Conservation (phyloP, 306 rosid genomes). For the Vigna hirtella region DNA sequence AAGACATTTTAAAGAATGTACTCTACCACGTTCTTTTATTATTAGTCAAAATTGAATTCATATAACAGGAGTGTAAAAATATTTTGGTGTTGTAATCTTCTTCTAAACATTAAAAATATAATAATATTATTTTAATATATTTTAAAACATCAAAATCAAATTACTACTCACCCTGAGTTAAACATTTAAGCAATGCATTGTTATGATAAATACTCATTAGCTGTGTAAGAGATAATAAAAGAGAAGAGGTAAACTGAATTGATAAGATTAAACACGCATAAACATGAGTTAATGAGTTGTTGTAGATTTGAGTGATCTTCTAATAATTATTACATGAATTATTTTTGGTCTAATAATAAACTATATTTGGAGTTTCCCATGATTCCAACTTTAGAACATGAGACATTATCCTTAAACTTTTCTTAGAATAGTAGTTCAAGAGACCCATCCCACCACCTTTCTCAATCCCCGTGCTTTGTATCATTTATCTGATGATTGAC, state of each 20-base stretch:
- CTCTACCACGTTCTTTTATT: too few species aligned
- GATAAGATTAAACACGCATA: background rate
- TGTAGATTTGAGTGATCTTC: background rate
- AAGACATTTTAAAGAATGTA: too few species aligned
- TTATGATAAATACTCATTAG: too few species aligned
- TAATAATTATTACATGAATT: background rate
- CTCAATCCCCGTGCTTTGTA: background rate
- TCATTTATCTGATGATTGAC: conserved; percentile 55
- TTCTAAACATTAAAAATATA: too few species aligned
- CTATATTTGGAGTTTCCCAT: background rate
- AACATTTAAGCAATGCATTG: too few species aligned
- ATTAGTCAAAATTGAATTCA: too few species aligned
- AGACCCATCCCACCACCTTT: background rate
- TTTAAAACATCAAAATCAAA: too few species aligned
- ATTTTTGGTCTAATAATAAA: background rate
- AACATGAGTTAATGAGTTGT: background rate
- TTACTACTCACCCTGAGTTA: too few species aligned
- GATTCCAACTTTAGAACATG: background rate
- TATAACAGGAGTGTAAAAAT: too few species aligned
- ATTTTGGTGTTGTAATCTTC: too few species aligned
- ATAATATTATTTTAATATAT: too few species aligned
- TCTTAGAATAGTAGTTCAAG: background rate
- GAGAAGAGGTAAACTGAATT: background rate
- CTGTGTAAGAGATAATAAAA: too few species aligned
- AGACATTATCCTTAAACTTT: conserved; percentile 6